A percentile compares a stretch with the other conserved stretches of the same genome.
phyloP scores from a whole-genome alignment of 768 basidiomycete genomes.

The Lactarius tabidus region DNA sequence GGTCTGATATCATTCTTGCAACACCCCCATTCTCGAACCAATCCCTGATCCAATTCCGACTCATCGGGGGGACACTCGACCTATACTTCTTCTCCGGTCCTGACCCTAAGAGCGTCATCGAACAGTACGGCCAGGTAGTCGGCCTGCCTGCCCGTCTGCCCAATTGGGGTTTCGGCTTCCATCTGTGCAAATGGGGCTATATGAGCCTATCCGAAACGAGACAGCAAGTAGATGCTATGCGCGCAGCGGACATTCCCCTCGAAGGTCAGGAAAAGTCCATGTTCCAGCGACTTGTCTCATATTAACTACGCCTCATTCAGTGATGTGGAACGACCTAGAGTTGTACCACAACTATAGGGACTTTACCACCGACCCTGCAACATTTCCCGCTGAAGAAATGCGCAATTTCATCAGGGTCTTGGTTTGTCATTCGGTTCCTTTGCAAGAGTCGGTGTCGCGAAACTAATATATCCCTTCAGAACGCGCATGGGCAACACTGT shows the following conservation, averaged over 20 bases:
- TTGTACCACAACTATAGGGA: slow-evolving; percentile 64
- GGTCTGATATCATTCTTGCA: slow-evolving; percentile 64
- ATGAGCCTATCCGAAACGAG: slow-evolving; percentile 51
- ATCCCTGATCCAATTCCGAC: slow-evolving; percentile 67
- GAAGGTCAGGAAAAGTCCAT: slow-evolving; percentile 45
- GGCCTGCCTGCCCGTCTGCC: slow-evolving; percentile 71
- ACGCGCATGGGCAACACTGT: slow-evolving; percentile 48
- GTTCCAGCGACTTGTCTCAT: neutral
- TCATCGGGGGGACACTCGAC: slow-evolving; percentile 71
- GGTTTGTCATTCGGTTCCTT: slow-evolving; percentile 37
- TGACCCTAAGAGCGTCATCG: slow-evolving; percentile 52
- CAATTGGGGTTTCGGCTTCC: slow-evolving; percentile 75
- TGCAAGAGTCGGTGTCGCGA: neutral
- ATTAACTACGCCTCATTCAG: slow-evolving; percentile 32
- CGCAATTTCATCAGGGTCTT: slow-evolving; percentile 50
- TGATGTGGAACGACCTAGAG: slow-evolving; percentile 80
- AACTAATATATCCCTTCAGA: slow-evolving; percentile 28
- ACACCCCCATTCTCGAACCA: slow-evolving; percentile 51
- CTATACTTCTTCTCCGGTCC: slow-evolving; percentile 68
- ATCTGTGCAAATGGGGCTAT: slow-evolving; percentile 63
- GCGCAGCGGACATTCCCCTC: slow-evolving; percentile 68
- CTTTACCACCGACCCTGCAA: slow-evolving; percentile 64
- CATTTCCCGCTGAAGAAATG: slow-evolving; percentile 54
- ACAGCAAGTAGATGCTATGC: slow-evolving; percentile 53
- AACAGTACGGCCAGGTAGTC: slow-evolving; percentile 65